Conservation (phyloP, 495 filamentous ascomycete genomes). For the Neurospora sp. region DNA sequence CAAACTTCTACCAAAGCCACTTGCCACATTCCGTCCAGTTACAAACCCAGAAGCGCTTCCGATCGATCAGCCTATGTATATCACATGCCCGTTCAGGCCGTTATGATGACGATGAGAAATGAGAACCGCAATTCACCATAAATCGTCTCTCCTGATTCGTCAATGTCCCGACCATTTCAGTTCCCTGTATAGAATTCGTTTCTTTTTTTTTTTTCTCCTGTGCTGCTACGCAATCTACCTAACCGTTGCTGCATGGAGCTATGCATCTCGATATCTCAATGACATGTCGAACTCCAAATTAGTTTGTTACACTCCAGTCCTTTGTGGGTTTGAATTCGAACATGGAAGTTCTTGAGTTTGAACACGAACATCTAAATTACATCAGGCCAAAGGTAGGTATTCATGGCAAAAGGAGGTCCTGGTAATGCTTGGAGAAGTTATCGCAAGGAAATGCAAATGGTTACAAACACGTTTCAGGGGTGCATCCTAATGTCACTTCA, state of each 20-base stretch:
- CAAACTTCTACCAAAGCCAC: not conserved
- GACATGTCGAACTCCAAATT: not conserved
- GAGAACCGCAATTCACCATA: not conserved
- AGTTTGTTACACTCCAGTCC: not conserved
- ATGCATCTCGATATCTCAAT: not conserved
- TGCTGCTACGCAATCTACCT: not conserved
- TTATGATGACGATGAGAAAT: not conserved
- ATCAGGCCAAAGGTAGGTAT: not conserved
- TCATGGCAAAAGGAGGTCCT: not conserved
- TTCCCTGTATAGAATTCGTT: not conserved
- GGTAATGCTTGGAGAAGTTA: not conserved
- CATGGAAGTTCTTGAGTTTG: not conserved
- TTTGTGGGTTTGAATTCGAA: not conserved
- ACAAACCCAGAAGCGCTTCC: not conserved
- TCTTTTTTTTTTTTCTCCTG: not conserved
- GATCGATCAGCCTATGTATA: not conserved
- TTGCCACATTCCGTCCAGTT: not conserved
- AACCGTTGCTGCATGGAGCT: not conserved
- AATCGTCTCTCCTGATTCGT: not conserved
- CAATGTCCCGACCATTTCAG: not conserved
- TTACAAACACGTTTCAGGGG: not conserved
- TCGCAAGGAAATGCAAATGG: not conserved
- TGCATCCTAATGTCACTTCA: not conserved
- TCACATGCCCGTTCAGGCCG: not conserved
- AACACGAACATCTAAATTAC: not conserved